A percentile compares a stretch with the other conserved stretches of the same genome.
Conservation (phyloP, 1,284 basidiomycete species). For the Papiliotrema nemorosa region DNA sequence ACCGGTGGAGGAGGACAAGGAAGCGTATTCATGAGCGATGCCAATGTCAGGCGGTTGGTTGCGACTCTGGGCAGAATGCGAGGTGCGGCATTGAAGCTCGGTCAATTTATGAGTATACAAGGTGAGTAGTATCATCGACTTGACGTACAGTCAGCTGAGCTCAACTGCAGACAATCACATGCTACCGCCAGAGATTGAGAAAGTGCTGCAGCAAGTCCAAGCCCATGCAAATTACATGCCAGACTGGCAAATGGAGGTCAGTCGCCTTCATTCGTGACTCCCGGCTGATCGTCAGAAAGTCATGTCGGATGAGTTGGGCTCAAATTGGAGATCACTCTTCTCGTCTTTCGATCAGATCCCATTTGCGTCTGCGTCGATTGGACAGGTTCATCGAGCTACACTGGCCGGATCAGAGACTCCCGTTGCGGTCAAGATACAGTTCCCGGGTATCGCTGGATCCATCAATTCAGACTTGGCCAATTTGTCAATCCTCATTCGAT, state of each 20-base stretch:
- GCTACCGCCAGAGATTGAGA: slow-evolving; percentile 82
- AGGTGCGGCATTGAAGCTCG: slow-evolving; percentile 92
- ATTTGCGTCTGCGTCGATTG: slow-evolving; percentile 94
- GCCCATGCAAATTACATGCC: slow-evolving; percentile 99
- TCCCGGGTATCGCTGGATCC: slow-evolving; percentile 82
- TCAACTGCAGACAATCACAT: slow-evolving; percentile 68
- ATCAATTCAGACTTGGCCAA: slow-evolving; percentile 87
- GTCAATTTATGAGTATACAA: slow-evolving; percentile 97
- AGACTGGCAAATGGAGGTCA: slow-evolving; percentile 93
- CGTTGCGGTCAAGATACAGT: slow-evolving; percentile 94
- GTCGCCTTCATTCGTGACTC: background rate
- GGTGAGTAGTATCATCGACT: slow-evolving; percentile 53
- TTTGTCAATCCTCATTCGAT: slow-evolving; percentile 75
- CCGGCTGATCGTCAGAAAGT: slow-evolving; percentile 59
- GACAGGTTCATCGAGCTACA: slow-evolving; percentile 84
- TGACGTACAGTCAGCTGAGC: background rate
- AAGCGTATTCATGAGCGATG: slow-evolving; percentile 74
- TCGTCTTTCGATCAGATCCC: slow-evolving; percentile 76
- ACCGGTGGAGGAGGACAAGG: slow-evolving; percentile 35
- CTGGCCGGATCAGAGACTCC: slow-evolving; percentile 52
- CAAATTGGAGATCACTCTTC: slow-evolving; percentile 72
- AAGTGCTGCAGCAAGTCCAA: slow-evolving; percentile 85
- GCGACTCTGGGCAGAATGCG: slow-evolving; percentile 91
- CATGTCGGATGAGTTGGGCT: slow-evolving; percentile 68
- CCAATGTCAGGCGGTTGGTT: slow-evolving; percentile 84